A percentile compares a stretch with the other conserved stretches of the same genome.
phyloP scores from a whole-genome alignment of 2,329 filamentous ascomycete species.

The Chalara sp. region DNA sequence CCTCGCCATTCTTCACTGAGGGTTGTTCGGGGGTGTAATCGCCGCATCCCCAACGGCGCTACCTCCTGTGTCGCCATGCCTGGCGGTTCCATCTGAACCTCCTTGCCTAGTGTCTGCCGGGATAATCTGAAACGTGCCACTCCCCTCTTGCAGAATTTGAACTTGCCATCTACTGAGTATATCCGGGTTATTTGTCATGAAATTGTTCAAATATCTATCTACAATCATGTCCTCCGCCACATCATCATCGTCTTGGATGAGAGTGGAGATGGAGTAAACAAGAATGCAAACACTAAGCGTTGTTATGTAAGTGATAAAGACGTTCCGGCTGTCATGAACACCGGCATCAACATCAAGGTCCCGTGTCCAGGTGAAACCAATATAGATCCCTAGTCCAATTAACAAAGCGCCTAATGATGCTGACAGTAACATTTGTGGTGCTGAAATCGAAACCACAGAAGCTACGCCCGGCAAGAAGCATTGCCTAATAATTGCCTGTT shows the following conservation, averaged over 20 bases:
- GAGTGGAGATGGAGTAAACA: neutral
- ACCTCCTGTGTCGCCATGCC: too few species aligned
- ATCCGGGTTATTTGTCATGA: too few species aligned
- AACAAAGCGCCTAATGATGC: neutral
- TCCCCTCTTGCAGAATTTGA: too few species aligned
- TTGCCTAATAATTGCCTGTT: neutral
- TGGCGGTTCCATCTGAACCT: too few species aligned
- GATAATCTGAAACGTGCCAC: too few species aligned
- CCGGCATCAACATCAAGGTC: conserved; percentile 2
- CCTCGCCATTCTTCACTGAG: too few species aligned
- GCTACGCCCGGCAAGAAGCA: neutral
- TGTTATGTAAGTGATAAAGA: neutral
- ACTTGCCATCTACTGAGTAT: too few species aligned
- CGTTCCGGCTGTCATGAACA: neutral
- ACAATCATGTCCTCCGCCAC: neutral
- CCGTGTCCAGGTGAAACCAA: conserved; percentile 4
- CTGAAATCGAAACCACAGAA: neutral
- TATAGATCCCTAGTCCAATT: conserved; percentile 3
- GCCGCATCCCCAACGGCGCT: too few species aligned
- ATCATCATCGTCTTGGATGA: neutral
- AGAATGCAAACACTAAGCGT: neutral
- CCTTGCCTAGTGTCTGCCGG: too few species aligned
- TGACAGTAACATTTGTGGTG: neutral
- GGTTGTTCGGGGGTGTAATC: too few species aligned
- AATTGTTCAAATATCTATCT: too few species aligned